Evolutionary conservation across 768 basidiomycete species (phyloP).

Genomic region (Solioccasus polychromus): DNA sequence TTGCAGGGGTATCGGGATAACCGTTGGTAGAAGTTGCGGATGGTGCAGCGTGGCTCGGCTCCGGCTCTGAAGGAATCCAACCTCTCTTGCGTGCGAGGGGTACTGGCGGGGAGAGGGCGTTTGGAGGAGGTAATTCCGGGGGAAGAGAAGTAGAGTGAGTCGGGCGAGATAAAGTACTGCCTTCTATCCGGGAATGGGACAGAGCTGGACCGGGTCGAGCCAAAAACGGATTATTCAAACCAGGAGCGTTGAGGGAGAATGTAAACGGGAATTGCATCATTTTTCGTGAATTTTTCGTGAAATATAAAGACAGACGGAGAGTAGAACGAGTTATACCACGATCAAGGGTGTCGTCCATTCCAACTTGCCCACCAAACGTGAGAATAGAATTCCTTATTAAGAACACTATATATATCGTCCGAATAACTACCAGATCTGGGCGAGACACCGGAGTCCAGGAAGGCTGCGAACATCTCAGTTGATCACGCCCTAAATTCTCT

Average conservation of each 20-base stretch:
- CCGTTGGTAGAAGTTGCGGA: constrained; percentile 55
- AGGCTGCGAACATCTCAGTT: too few species aligned
- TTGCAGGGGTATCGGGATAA: constrained; percentile 68
- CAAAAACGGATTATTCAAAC: constrained; percentile 65
- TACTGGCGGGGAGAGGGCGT: constrained; percentile 34
- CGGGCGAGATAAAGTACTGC: constrained; percentile 24
- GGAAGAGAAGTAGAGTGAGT: constrained; percentile 16
- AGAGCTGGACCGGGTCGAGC: constrained; percentile 17
- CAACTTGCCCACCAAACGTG: too few species aligned
- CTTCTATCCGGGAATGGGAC: constrained; percentile 24
- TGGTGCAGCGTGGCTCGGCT: constrained; percentile 51
- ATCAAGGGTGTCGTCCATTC: too few species aligned
- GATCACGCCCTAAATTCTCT: too few species aligned
- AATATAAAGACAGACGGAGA: not conserved
- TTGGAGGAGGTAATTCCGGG: constrained; percentile 12
- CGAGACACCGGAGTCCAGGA: too few species aligned
- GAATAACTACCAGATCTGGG: too few species aligned
- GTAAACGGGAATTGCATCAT: constrained; percentile 66
- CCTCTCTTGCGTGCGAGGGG: constrained; percentile 58
- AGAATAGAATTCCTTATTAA: too few species aligned
- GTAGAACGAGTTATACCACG: too few species aligned
- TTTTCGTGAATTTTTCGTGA: constrained; percentile 29
- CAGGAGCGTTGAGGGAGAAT: constrained; percentile 64
- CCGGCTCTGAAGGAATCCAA: constrained; percentile 65
- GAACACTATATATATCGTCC: too few species aligned